Evolutionary conservation across 495 filamentous ascomycete genomes (phyloP), one percentile per base, ranked within the genome.

Genomic region (Lasiosphaeria miniovina): DNA sequence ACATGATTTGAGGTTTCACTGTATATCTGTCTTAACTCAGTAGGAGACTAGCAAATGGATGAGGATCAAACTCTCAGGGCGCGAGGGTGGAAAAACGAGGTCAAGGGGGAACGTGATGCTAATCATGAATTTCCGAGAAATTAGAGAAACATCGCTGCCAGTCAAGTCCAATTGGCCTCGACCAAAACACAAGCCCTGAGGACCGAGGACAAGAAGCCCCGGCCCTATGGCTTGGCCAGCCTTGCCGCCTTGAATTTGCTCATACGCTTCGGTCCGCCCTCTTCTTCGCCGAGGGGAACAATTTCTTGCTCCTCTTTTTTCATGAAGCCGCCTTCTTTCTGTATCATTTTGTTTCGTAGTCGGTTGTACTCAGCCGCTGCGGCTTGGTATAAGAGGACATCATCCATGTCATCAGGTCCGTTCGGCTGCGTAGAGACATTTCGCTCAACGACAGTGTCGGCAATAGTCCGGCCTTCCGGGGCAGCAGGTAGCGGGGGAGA

Each of bases 221-320:
- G 41, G 48, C 15, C 58, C 52, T 63, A 59, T 63, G 64, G 62
- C 62, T 73, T 80, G 52, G 77, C 79, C 69, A 96, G 70, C 53
- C 90, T 84, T 6, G 94, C 90, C 57, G 93, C 91, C 73, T 86
- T 94, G 74, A 97, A 98, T 60, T 89, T 82, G 79, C 93, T 97
- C 59, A 96, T 75, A 62, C 87, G 88, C 69, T 82, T 88, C 34
- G 77, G 72, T 48, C 84, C 82, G 36, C 84, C 82, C 10, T 88
- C 82, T 57, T 88, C 85, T 59, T 87, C 86, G 59, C 91, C 87
- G 8, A 90, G 72, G 3, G 86, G 84, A 31, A 66, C 51, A 49
- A 82, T 78, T 49, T 82, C 80, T 6, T 80, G 75, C 55, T 90
- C 85, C 48, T 88, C 81, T 57, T 85, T 72, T 36, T 80, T 76